These are phyloP conservation scores for Claviceps paspali DNA, from an alignment of 2,329 filamentous ascomycete species.

Conservation along the genomic window DNA sequence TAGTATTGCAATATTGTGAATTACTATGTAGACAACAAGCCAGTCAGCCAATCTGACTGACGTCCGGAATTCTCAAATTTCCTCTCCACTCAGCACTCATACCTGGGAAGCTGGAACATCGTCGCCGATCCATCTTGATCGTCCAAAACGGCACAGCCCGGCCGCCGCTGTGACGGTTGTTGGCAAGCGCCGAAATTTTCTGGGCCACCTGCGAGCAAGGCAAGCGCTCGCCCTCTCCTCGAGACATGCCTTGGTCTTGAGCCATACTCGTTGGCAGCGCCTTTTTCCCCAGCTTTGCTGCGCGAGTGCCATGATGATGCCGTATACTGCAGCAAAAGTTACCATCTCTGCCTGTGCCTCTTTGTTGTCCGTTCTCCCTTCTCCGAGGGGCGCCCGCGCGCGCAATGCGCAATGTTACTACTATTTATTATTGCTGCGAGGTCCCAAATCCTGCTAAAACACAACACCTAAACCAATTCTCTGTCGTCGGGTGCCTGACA, in stretches of 20 bases:
- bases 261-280: not conserved
- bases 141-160: constrained; percentile 1
- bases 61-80: not conserved
- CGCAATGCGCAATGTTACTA: too few species aligned
- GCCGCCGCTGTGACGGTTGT: not conserved
- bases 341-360: constrained; percentile 1
- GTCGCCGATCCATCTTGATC: constrained; percentile 1
- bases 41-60: not conserved
- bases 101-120: not conserved
- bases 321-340: not conserved
- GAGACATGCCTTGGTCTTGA: not conserved
- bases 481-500: constrained; percentile 7
- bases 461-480: constrained; percentile 1
- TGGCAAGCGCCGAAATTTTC: not conserved
- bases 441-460: constrained; percentile 3
- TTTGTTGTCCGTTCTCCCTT: constrained; percentile 1
- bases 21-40: not conserved
- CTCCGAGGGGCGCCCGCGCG: not conserved
- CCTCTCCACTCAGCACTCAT: not conserved
- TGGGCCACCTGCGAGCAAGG: too few species aligned
- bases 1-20: not conserved
- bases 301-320: not conserved
- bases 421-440: constrained; percentile 2
- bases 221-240: too few species aligned
- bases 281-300: not conserved